These are phyloP conservation scores for Trametes cingulata DNA, from an alignment of 768 basidiomycete species.

Conservation along the genomic window DNA sequence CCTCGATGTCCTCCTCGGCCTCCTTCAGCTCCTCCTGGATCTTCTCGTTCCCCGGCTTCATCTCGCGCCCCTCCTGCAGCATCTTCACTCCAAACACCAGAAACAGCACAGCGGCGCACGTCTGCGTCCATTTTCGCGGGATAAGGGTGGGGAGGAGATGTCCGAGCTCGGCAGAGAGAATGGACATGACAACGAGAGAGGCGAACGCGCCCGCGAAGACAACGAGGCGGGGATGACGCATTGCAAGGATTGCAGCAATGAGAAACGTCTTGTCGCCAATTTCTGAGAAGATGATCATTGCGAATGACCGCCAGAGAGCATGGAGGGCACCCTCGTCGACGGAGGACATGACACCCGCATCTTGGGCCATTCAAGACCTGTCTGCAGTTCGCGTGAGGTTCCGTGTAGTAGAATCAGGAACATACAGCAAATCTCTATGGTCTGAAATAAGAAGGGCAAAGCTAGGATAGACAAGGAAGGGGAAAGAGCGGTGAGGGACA, in stretches of 20 bases:
- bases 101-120: constrained; percentile 77
- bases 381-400: not conserved
- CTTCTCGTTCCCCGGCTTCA: constrained; percentile 78
- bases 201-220: constrained; percentile 90
- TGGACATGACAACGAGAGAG: constrained; percentile 89
- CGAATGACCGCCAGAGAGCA: constrained; percentile 76
- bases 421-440: not conserved
- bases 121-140: constrained; percentile 56
- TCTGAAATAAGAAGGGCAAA: not conserved
- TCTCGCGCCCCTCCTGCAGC: constrained; percentile 79
- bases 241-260: constrained; percentile 87
- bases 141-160: constrained; percentile 85
- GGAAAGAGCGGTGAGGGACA: not conserved
- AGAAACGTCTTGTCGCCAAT: constrained; percentile 95
- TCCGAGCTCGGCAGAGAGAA: constrained; percentile 92
- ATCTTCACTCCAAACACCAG: constrained; percentile 89
- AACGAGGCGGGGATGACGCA: constrained; percentile 83
- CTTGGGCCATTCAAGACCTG: constrained; percentile 22
- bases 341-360: constrained; percentile 12
- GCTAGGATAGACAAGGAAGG: not conserved
- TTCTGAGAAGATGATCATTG: constrained; percentile 91
- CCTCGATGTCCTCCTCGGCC: constrained; percentile 93
- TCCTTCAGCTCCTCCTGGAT: constrained; percentile 94
- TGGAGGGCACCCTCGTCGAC: constrained; percentile 38
- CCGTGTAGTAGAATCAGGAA: not conserved